A percentile compares a stretch with the other conserved stretches of the same genome.
These are phyloP conservation scores for Boletus reticuloceps DNA, from an alignment of 768 basidiomycete species.

Conservation along the genomic window DNA sequence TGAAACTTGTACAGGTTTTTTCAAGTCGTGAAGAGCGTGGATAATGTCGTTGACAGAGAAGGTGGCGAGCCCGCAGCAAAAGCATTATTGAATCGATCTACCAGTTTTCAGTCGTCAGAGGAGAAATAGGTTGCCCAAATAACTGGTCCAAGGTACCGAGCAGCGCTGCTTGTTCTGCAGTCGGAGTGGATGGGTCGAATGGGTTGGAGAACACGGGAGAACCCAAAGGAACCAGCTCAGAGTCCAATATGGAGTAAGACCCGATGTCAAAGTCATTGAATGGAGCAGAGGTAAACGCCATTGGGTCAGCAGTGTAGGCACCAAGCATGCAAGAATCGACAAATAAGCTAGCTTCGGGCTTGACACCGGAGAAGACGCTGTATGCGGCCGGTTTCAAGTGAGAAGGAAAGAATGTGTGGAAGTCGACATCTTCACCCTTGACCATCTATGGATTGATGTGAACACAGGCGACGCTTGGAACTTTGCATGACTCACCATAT, in stretches of 20 bases:
- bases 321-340: conserved; percentile 26
- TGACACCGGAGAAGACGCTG: conserved; percentile 29
- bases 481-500: conserved; percentile 15
- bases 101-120: conserved; percentile 17
- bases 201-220: conserved; percentile 34
- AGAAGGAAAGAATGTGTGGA: conserved; percentile 12
- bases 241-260: conserved; percentile 5
- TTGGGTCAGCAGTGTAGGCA: conserved; percentile 7
- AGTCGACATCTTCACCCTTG: not conserved
- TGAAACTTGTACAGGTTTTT: conserved; percentile 2
- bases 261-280: conserved; percentile 10
- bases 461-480: not conserved
- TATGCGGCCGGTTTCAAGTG: conserved; percentile 20
- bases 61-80: not conserved
- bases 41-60: not conserved
- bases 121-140: conserved; percentile 30
- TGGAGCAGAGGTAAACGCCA: conserved; percentile 3
- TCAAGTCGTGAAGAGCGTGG: not conserved
- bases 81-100: conserved; percentile 4
- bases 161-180: conserved; percentile 5
- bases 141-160: conserved; percentile 28
- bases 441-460: conserved; percentile 11
- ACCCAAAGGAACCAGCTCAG: conserved; percentile 10
- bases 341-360: conserved; percentile 28
- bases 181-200: conserved; percentile 15